Evolutionary conservation across 805 yeast genomes (phyloP).

Genomic region (Hanseniaspora meyeri): DNA sequence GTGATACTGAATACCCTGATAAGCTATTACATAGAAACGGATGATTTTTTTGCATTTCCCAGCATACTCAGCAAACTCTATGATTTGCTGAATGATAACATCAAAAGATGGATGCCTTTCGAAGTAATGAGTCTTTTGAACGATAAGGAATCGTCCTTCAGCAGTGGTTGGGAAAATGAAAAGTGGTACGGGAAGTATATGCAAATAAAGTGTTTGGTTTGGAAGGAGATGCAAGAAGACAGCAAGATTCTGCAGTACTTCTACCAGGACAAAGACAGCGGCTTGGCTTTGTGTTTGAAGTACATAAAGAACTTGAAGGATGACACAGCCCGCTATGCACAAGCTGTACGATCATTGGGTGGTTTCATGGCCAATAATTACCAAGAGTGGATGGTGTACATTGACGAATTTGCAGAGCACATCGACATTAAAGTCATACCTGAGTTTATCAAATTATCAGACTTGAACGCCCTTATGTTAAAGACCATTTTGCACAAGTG

Average conservation of each 20-base stretch:
- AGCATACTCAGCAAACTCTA: slow-evolving; percentile 27
- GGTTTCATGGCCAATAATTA: slow-evolving; percentile 22
- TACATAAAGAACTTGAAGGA: slow-evolving; percentile 41
- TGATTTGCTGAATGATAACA: slow-evolving; percentile 26
- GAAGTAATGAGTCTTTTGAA: slow-evolving; percentile 10
- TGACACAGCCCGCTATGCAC: slow-evolving; percentile 31
- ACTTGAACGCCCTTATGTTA: slow-evolving; percentile 18
- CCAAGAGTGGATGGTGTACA: slow-evolving; percentile 25
- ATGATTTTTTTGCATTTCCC: neutral
- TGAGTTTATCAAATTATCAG: slow-evolving; percentile 22
- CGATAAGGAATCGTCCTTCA: slow-evolving; percentile 15
- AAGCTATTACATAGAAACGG: slow-evolving; percentile 5
- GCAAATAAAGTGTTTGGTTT: slow-evolving; percentile 37
- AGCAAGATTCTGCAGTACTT: slow-evolving; percentile 50
- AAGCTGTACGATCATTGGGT: slow-evolving; percentile 32
- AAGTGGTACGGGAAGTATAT: neutral
- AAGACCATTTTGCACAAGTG: slow-evolving; percentile 11
- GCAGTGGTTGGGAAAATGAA: neutral
- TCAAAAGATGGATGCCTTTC: slow-evolving; percentile 21
- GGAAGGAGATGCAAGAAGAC: slow-evolving; percentile 49
- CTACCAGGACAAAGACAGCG: slow-evolving; percentile 43
- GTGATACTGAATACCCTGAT: neutral
- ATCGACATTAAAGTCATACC: slow-evolving; percentile 13
- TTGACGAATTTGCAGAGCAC: slow-evolving; percentile 26
- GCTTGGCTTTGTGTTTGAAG: slow-evolving; percentile 40